These are phyloP conservation scores for Cinchona pubescens DNA, from an alignment of 257 asterid genomes.

Conservation along the genomic window DNA sequence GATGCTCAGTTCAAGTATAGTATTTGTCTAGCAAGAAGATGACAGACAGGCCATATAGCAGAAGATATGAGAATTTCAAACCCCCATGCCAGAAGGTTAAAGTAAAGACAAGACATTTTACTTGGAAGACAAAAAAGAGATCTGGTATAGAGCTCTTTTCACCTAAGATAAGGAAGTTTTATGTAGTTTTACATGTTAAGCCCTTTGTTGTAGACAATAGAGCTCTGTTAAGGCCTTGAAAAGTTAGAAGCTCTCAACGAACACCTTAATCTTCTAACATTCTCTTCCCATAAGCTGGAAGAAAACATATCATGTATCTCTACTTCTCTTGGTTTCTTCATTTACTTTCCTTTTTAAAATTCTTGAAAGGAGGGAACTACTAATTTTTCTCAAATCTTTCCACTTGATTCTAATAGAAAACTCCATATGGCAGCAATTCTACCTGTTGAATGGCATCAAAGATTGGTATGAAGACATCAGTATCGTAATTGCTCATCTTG, in stretches of 20 bases:
- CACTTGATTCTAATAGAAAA: background rate
- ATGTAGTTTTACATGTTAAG: background rate
- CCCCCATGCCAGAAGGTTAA: background rate
- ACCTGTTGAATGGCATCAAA: constrained; percentile 86
- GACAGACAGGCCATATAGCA: background rate
- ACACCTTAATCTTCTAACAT: background rate
- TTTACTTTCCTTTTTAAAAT: background rate
- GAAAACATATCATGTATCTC: background rate
- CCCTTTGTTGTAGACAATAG: background rate
- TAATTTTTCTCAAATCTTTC: background rate
- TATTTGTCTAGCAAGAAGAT: background rate
- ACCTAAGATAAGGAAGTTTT: background rate
- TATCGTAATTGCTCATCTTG: constrained; percentile 96
- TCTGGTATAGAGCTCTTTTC: background rate
- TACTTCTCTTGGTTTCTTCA: background rate
- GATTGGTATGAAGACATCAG: constrained; percentile 83
- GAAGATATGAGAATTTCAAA: background rate
- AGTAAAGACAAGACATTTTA: background rate
- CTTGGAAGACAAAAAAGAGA: background rate
- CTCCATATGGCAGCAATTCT: background rate
- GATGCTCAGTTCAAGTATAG: background rate
- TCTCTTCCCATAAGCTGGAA: background rate
- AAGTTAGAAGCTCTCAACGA: background rate
- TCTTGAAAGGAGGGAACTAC: background rate
- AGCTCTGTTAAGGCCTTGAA: background rate